These are phyloP conservation scores for Monascus purpureus DNA, from an alignment of 495 filamentous ascomycete genomes.

Conservation along the genomic window DNA sequence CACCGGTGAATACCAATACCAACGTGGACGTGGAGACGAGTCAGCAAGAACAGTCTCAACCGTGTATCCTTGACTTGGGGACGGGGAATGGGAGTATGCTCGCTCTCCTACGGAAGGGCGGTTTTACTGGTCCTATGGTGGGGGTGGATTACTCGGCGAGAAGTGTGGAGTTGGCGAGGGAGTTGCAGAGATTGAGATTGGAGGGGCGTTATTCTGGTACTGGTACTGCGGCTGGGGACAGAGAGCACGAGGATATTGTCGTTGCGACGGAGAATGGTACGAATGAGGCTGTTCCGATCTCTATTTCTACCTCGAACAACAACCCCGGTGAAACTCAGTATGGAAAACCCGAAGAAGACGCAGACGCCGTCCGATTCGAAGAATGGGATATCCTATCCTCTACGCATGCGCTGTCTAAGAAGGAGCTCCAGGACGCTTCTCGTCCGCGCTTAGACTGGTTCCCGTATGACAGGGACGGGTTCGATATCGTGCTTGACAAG, in stretches of 20 bases:
- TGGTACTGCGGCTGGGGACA: slow-evolving; percentile 5
- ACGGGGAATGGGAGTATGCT: slow-evolving; percentile 88
- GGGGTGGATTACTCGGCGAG: slow-evolving; percentile 75
- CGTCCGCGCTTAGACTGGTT: slow-evolving; percentile 12
- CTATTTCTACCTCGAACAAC: neutral
- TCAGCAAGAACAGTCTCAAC: slow-evolving; percentile 5
- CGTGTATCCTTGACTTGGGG: slow-evolving; percentile 59
- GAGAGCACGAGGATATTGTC: slow-evolving; percentile 4
- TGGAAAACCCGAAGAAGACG: no score
- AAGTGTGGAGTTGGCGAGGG: slow-evolving; percentile 57
- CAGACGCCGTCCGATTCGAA: slow-evolving; percentile 42
- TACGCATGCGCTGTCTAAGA: slow-evolving; percentile 18
- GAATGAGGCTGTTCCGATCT: neutral
- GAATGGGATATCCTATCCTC: slow-evolving; percentile 61
- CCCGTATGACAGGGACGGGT: slow-evolving; percentile 31
- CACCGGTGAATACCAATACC: slow-evolving; percentile 15
- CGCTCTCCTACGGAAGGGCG: slow-evolving; percentile 52
- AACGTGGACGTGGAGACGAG: slow-evolving; percentile 2
- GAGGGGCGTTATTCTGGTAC: slow-evolving; percentile 2
- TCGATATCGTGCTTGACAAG: slow-evolving; percentile 88
- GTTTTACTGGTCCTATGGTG: slow-evolving; percentile 48
- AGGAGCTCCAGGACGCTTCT: slow-evolving; percentile 14
- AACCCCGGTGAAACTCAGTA: slow-evolving; percentile 5
- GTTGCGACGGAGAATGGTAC: neutral
- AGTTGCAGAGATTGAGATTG: slow-evolving; percentile 25